Evolutionary conservation across 352 stramenopile species (phyloP), one percentile per base, ranked within the genome.

Genomic region (Globisporangium abappressorium): DNA sequence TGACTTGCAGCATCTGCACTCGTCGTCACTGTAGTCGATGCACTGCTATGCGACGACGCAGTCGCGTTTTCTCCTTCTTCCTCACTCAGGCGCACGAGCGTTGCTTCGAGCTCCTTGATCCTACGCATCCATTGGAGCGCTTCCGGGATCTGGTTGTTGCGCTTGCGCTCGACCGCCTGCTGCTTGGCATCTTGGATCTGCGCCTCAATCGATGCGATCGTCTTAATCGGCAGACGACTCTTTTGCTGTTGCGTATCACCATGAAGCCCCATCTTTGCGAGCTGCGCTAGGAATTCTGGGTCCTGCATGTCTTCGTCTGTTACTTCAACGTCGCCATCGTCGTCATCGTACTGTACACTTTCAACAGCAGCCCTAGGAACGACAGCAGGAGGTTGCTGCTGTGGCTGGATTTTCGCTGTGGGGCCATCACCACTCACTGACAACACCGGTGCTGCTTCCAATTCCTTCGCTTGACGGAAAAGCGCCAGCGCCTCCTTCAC

Each of bases 301-400:
- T 94, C 74, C 33, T 82, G 56, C 83, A 94, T 90, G 51, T 94
- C 86, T 46, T 91, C 83, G 20, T 93, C 86, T 20, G 86, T 93
- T 38, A 93, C 82, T 64, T 93, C 76, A 14, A 92, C 70, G n/a
- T 75, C 70, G 20, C 24, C 43, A 26, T 80, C 66, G 22, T 73
- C 34, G 18, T 70, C 41, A 12, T 79, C 69, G 56, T 71, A 41
- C 2, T 62, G 36, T 62, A 57, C n/a, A 41, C 18, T 41, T 59
- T 59, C n/a, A 14, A 20, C 5, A 46, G 1, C n/a, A 70, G 5
- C 30, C 30, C 30, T 33, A 5, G 26, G 34, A 22, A 43, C 34
- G 3, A 33, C 30, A 33, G 30, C 30, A 33, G 30, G 30, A 33
- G 30, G 30, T 33, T 33, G 30, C 36, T 54, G 15, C 33, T 47